Conservation (phyloP, 148 eudicot genomes). For the Simmondsia chinensis region DNA sequence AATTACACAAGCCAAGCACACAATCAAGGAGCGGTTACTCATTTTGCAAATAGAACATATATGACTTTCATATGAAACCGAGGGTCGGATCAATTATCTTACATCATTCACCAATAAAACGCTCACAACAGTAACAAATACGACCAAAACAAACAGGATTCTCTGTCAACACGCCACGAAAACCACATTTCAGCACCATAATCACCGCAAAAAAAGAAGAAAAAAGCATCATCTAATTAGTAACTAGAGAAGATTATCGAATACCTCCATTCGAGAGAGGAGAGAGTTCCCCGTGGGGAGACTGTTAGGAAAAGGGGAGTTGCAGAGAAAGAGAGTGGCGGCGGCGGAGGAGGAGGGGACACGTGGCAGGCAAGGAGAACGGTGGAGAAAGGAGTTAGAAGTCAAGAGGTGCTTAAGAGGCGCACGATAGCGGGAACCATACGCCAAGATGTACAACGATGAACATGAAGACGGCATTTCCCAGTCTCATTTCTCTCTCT, state of each 20-base stretch:
- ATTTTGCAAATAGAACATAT: no score
- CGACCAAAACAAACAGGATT: slow-evolving; percentile 11
- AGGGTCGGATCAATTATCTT: neutral
- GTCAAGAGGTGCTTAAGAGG: slow-evolving; percentile 13
- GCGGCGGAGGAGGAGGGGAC: slow-evolving; percentile 11
- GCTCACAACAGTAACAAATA: slow-evolving; percentile 7
- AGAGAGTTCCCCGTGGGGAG: slow-evolving; percentile 50
- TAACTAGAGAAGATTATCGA: neutral
- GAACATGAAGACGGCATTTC: slow-evolving; percentile 17
- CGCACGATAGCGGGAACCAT: slow-evolving; percentile 25
- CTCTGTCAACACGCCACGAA: no score
- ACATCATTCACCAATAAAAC: slow-evolving; percentile 1
- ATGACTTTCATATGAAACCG: neutral
- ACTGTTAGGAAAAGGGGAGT: slow-evolving; percentile 7
- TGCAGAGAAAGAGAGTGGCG: slow-evolving; percentile 15
- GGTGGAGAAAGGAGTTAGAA: slow-evolving; percentile 6
- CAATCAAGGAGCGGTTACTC: no score
- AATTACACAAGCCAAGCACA: no score
- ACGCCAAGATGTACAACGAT: slow-evolving; percentile 8
- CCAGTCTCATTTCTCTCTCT: no score
- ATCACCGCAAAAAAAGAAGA: neutral
- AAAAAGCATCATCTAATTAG: neutral
- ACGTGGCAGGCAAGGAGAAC: slow-evolving; percentile 11
- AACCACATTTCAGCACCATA: neutral
- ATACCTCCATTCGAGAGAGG: slow-evolving; percentile 60